Evolutionary conservation across 2,329 filamentous ascomycete genomes (phyloP), one percentile per base, ranked within the genome.

Genomic region (Colletotrichum eleusines): DNA sequence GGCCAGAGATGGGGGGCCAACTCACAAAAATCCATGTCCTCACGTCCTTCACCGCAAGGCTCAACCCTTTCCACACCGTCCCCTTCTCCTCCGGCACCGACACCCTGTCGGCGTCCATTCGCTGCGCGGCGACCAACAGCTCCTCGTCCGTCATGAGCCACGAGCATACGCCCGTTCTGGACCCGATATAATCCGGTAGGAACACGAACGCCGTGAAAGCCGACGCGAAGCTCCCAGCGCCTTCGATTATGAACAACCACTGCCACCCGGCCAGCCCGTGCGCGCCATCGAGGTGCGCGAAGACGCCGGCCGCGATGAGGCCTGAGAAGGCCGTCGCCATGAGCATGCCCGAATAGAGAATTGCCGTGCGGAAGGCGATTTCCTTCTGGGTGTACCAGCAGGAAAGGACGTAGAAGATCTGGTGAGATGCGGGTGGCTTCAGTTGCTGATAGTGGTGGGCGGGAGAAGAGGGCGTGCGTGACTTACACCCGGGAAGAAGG

Each of bases 231-330:
- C 76, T 78, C 5, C 73, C 81, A 4, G 83, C 81, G 11, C 91
- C 91, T 74, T 93, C 42, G 16, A 91, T 86, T 57, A 93, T 88
- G 78, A 93, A 93, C 31, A 93, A 85, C 87, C 87, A 91, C 12
- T 89, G 83, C 90, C 91, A 93, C 3, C 90, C 90, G 1, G 83
- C 78, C 2, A 91, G 80, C 1, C 88, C 89, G 3, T 80, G 80
- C 0, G 84, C 80, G n/a, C 88, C 84, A 66, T 89, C 84, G 20
- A 79, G 76, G 2, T 74, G 76, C 8, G 72, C 74, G 33, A 84
- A 84, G 0, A 82, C 81, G 0, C 79, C 82, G 0, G 83, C 80
- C 0, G 82, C 83, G 48, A 86, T 82, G 31, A 85, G 77, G 5
- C 84, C 83, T 0, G 81, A 80, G 42, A 84, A 84, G 3, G 80